Percentiles rank a stretch among this genome's conserved stretches.
These are phyloP conservation scores for Ophiostoma fasciatum DNA, from an alignment of 2,329 filamentous ascomycete genomes.

Conservation along the genomic window DNA sequence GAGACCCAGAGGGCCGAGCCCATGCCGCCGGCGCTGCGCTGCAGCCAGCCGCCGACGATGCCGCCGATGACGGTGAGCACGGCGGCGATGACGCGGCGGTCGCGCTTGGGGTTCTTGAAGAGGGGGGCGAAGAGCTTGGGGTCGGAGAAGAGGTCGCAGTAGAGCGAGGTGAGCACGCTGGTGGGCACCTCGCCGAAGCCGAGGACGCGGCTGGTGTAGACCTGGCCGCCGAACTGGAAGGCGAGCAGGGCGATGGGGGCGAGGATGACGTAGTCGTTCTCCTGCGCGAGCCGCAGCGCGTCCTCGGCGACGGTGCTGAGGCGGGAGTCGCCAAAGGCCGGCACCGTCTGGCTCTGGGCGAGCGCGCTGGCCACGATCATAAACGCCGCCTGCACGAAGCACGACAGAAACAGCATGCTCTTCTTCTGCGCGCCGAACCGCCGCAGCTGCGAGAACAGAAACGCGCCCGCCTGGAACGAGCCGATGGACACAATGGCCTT, in stretches of 20 bases:
- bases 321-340: constrained; percentile 21
- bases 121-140: constrained; percentile 28
- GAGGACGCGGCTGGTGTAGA: constrained; percentile 34
- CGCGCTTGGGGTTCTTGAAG: constrained; percentile 32
- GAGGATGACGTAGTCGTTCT: constrained; percentile 23
- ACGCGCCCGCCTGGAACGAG: constrained; percentile 58
- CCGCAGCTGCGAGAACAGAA: constrained; percentile 57
- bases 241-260: constrained; percentile 31
- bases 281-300: constrained; percentile 23
- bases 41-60: constrained; percentile 31
- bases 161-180: constrained; percentile 38
- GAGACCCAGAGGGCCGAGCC: constrained; percentile 38
- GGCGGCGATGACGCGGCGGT: constrained; percentile 34
- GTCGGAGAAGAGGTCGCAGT: constrained; percentile 39
- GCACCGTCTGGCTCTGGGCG: constrained; percentile 29
- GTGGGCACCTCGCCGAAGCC: constrained; percentile 40
- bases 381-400: constrained; percentile 34
- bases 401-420: constrained; percentile 50
- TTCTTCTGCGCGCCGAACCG: constrained; percentile 43
- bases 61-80: constrained; percentile 34
- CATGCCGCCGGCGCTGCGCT: constrained; percentile 34
- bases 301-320: constrained; percentile 16
- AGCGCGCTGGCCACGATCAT: constrained; percentile 38
- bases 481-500: constrained; percentile 57
- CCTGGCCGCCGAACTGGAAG: constrained; percentile 40